phyloP scores from a whole-genome alignment of 73 alveolate species.

The Symbiodinium natans region DNA sequence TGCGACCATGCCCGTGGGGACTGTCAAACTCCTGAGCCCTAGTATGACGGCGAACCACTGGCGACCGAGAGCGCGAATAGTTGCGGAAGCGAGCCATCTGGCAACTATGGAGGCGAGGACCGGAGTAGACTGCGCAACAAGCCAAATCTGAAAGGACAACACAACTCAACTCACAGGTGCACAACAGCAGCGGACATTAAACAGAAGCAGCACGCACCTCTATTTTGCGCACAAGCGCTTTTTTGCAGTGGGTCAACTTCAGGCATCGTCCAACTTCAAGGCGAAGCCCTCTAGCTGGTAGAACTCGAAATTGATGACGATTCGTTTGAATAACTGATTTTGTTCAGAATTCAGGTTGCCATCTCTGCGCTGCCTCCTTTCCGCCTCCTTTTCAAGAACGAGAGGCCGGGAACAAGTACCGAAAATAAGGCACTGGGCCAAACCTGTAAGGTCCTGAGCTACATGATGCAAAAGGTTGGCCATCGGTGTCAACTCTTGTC shows the following conservation, averaged over 20 bases:
- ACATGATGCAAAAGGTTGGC: background rate
- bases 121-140: background rate
- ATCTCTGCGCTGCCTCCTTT: background rate
- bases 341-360: background rate
- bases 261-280: background rate
- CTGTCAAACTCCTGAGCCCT: background rate
- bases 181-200: background rate
- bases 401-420: no score
- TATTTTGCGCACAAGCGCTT: background rate
- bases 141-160: background rate
- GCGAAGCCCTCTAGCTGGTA: background rate
- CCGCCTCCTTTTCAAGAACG: background rate
- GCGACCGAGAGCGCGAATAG: background rate
- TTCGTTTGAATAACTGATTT: background rate
- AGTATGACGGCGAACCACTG: background rate
- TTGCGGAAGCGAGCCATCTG: background rate
- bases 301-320: background rate
- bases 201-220: background rate
- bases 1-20: background rate
- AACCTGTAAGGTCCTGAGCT: no score
- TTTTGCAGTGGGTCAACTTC: no score
- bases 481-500: background rate
- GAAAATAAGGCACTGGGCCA: no score
- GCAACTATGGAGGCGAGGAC: background rate
- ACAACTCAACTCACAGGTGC: background rate